A percentile compares a stretch with the other conserved stretches of the same genome.
Conservation (phyloP, 768 basidiomycete species). For the Punctularia strigosozonata region DNA sequence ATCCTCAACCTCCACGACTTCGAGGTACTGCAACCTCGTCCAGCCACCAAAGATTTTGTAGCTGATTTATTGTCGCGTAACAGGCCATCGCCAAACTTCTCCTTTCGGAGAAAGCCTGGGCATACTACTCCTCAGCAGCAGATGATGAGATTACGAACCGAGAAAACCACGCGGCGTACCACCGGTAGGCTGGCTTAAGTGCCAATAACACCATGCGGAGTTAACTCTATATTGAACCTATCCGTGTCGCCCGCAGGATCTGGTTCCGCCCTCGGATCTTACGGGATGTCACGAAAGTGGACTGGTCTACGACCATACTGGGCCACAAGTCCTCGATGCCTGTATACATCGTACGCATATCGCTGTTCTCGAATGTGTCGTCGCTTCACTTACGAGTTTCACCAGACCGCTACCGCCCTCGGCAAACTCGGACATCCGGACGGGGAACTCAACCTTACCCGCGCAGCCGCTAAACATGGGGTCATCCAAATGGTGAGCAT, state of each 20-base stretch:
- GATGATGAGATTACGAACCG: slow-evolving; percentile 89
- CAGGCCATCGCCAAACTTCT: slow-evolving; percentile 76
- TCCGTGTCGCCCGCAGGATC: slow-evolving; percentile 5
- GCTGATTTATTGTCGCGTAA: not conserved
- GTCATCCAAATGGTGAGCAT: slow-evolving; percentile 58
- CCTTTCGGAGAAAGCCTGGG: slow-evolving; percentile 86
- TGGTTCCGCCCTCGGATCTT: slow-evolving; percentile 30
- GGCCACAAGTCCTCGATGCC: slow-evolving; percentile 70
- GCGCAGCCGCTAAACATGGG: slow-evolving; percentile 73
- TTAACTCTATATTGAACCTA: not conserved
- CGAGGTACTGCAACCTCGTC: slow-evolving; percentile 41
- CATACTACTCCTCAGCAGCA: slow-evolving; percentile 92
- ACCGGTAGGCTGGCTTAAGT: slow-evolving; percentile 37
- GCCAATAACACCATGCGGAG: not conserved
- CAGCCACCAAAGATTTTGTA: too few relatives aligned
- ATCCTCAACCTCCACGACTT: slow-evolving; percentile 92
- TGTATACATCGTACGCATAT: slow-evolving; percentile 30
- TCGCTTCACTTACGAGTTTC: not conserved
- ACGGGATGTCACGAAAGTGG: slow-evolving; percentile 75
- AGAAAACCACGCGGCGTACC: slow-evolving; percentile 87
- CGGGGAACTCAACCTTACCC: slow-evolving; percentile 84
- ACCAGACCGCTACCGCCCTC: slow-evolving; percentile 69
- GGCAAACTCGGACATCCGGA: slow-evolving; percentile 95
- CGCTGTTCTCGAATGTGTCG: not conserved
- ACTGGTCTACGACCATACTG: slow-evolving; percentile 75